These are phyloP conservation scores for Coprinopsis sp. DNA, from an alignment of 768 basidiomycete species.

Conservation along the genomic window DNA sequence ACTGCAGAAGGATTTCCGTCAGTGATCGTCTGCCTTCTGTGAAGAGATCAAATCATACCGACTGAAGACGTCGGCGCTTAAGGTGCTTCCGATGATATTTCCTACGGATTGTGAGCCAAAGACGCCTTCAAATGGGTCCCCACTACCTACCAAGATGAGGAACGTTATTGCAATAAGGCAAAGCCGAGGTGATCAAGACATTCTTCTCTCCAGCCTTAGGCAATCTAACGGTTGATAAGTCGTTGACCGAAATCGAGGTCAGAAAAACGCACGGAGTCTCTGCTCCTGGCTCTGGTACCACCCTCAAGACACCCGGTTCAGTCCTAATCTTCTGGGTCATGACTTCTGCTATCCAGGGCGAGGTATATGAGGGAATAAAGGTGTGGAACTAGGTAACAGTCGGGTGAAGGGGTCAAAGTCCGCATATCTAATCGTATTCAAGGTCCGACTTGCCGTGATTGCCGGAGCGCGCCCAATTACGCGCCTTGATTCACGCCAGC, in stretches of 20 bases:
- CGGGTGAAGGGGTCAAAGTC: neutral
- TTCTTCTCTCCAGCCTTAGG: conserved; percentile 87
- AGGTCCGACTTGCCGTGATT: too few species aligned
- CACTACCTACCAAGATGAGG: conserved; percentile 79
- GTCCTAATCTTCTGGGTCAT: conserved; percentile 56
- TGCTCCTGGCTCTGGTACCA: conserved; percentile 49
- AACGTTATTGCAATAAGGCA: conserved; percentile 97
- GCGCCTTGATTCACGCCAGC: too few species aligned
- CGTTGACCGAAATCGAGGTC: neutral
- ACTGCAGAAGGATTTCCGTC: conserved; percentile 26
- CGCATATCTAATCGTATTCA: too few species aligned
- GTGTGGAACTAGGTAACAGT: conserved; percentile 4
- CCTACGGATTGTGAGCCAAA: conserved; percentile 34
- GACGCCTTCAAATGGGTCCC: neutral
- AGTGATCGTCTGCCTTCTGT: neutral
- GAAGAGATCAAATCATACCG: conserved; percentile 49
- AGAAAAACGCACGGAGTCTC: conserved; percentile 39
- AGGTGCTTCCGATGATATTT: conserved; percentile 91
- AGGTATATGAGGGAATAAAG: conserved; percentile 2
- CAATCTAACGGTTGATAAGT: conserved; percentile 27
- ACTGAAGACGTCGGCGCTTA: conserved; percentile 96
- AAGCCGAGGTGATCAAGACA: conserved; percentile 87
- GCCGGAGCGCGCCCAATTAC: too few species aligned
- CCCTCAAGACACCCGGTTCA: conserved; percentile 44
- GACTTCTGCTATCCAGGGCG: conserved; percentile 1